Base-by-base conservation (phyloP, 1,139 yeast species). In the Arxiozyma slooffiae region DNA sequence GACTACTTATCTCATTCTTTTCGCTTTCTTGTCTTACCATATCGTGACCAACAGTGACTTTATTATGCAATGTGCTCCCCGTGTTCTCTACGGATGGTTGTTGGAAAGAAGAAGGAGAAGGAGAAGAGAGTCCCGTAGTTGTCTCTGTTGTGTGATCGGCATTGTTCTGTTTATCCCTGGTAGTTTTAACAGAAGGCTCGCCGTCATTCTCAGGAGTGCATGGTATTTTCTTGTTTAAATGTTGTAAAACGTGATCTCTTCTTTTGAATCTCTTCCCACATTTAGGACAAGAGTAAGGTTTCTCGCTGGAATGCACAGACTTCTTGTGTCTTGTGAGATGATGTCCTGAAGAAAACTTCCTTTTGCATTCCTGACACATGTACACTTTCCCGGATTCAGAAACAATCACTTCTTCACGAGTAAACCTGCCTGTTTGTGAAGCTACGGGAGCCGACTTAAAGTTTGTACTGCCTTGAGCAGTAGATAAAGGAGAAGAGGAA, bases 251-350 rank as follows among this genome's bases (percentile, higher is more conserved):
- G 57, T 67, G 70, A 52, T 67, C 70, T 44, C 68, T 60, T 56
- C 70, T 66, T 50, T 67, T 67, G 48, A 67, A 67, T 39, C 61
- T 58, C 47, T 67, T 67, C n/a, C 69, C 69, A 56, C 70, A 67
- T 48, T 66, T 63, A 14, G 69, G 68, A 55, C 70, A 67, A 2
- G 69, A 65, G 47, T 65, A 67, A 1, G 69, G 68, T 48, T 67
- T 67, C 47, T 65, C 68, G 17, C 68, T 68, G 3, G 69, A 65
- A 52, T 67, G 70, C 23, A 67, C 70, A 5, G 69, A 66, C 48
- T 66, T 67, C 52, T 67, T 67, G 52, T 67, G 70, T 48, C 70
- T 63, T 41, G 70, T 67, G 24, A 67, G 54, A 53, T 67, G 70
- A 49, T 67, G 70, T 8, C 70, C 70, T 1, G 69, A 66, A 1